phyloP scores from a whole-genome alignment of 345 rosid genomes.

The Gossypium bickii region DNA sequence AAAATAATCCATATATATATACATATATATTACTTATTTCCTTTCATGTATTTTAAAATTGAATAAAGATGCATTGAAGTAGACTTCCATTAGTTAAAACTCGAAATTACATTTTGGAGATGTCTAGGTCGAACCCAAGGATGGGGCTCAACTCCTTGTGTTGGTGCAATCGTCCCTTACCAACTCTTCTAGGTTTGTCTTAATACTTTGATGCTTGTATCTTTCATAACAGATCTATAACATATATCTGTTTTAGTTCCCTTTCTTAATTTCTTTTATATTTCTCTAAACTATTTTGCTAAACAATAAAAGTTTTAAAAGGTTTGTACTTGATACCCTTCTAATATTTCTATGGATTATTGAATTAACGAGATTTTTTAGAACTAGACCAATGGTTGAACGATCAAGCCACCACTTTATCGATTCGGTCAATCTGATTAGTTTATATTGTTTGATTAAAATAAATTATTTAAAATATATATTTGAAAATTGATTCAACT shows the following conservation, averaged over 20 bases:
- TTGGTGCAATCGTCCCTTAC: not conserved
- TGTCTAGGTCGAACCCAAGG: not conserved
- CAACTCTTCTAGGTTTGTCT: no score
- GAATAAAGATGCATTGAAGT: not conserved
- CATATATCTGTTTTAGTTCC: not conserved
- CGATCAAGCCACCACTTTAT: no score
- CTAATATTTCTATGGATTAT: no score
- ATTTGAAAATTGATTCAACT: no score
- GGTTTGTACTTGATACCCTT: no score
- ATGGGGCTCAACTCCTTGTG: not conserved
- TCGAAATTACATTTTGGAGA: not conserved
- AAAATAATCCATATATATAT: not conserved
- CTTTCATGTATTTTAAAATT: not conserved
- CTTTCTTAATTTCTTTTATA: not conserved
- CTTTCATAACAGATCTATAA: not conserved
- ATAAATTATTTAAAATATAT: no score
- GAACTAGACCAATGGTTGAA: no score
- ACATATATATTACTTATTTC: not conserved
- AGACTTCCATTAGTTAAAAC: not conserved
- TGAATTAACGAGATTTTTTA: no score
- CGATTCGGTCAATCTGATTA: no score
- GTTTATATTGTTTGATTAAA: no score
- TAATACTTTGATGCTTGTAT: not conserved
- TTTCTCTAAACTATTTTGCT: not conserved
- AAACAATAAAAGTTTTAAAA: no score